phyloP scores from a whole-genome alignment of 768 basidiomycete species.

The Lentinula boryana region DNA sequence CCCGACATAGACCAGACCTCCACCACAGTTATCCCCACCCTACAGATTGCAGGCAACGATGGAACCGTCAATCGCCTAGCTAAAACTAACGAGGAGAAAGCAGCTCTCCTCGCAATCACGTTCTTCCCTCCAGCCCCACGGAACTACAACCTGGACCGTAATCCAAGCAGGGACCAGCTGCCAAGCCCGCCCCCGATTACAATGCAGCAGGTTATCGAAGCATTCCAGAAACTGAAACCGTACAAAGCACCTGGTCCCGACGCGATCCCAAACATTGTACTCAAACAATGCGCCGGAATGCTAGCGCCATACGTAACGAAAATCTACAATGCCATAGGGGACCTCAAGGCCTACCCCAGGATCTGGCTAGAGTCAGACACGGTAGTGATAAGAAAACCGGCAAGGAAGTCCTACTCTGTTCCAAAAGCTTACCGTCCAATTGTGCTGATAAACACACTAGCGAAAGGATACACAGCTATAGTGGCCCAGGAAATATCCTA shows the following conservation, averaged over 20 bases:
- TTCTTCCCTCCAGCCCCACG: not conserved
- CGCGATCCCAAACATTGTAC: not conserved
- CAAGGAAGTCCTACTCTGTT: not conserved
- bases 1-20: too few relatives aligned
- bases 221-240: slow-evolving; percentile 10
- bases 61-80: not conserved
- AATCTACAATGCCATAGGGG: not conserved
- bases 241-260: slow-evolving; percentile 18
- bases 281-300: not conserved
- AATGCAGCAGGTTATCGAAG: slow-evolving; percentile 4
- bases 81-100: not conserved
- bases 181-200: not conserved
- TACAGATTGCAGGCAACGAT: not conserved
- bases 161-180: not conserved
- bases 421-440: not conserved
- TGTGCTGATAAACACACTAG: not conserved
- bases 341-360: not conserved
- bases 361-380: not conserved
- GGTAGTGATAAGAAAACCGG: not conserved
- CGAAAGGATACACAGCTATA: not conserved
- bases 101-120: not conserved
- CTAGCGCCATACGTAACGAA: not conserved
- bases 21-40: not conserved
- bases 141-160: not conserved
- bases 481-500: slow-evolving; percentile 8